phyloP scores from a whole-genome alignment of 2,329 filamentous ascomycete species.

The Taxawa tesnikishii region DNA sequence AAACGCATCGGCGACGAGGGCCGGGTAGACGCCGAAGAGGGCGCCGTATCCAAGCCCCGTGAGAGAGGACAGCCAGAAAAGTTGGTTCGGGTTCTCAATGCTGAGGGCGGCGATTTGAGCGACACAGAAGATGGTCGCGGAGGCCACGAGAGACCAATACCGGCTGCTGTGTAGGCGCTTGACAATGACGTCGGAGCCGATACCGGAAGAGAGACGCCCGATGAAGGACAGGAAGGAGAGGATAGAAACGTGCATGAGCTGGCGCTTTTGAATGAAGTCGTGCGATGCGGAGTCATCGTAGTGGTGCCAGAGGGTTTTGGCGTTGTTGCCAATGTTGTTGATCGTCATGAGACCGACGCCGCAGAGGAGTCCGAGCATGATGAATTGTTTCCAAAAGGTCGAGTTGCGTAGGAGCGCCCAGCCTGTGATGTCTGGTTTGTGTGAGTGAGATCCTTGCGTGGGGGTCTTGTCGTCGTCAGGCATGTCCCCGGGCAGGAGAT shows the following conservation, averaged over 20 bases:
- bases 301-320: slow-evolving; percentile 74
- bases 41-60: slow-evolving; percentile 88
- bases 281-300: slow-evolving; percentile 63
- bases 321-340: slow-evolving; percentile 91
- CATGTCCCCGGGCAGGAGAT: slow-evolving; percentile 51
- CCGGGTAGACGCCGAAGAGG: slow-evolving; percentile 87
- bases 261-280: slow-evolving; percentile 65
- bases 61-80: slow-evolving; percentile 67
- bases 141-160: slow-evolving; percentile 79
- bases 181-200: slow-evolving; percentile 82
- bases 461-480: slow-evolving; percentile 30
- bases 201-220: slow-evolving; percentile 62
- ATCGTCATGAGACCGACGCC: slow-evolving; percentile 97
- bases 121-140: slow-evolving; percentile 62
- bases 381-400: slow-evolving; percentile 87
- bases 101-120: slow-evolving; percentile 67
- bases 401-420: slow-evolving; percentile 55
- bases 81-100: slow-evolving; percentile 63
- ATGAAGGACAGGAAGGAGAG: slow-evolving; percentile 80
- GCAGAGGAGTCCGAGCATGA: slow-evolving; percentile 78
- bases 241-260: slow-evolving; percentile 87
- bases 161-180: slow-evolving; percentile 69
- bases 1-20: slow-evolving; percentile 76
- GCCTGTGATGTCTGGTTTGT: slow-evolving; percentile 84
- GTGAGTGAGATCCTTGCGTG: slow-evolving; percentile 61